A percentile compares a stretch with the other conserved stretches of the same genome.
phyloP scores from a whole-genome alignment of 2,329 filamentous ascomycete genomes.

The Colletotrichum shisoi region DNA sequence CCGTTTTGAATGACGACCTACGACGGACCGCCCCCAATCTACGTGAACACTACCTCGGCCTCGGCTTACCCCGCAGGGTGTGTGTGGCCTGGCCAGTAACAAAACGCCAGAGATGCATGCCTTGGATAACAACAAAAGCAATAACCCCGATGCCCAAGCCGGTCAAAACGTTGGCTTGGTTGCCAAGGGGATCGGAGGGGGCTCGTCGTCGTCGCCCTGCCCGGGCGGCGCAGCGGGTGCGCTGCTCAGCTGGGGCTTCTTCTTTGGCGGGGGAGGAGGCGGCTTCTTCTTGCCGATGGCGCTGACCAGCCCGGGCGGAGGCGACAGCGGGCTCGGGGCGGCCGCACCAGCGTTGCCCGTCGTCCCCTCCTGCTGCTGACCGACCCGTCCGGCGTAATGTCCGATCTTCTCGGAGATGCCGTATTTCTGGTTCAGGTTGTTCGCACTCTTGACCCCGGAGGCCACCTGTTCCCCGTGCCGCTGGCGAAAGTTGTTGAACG shows the following conservation, averaged over 20 bases:
- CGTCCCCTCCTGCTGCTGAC: constrained; percentile 21
- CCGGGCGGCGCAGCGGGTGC: constrained; percentile 30
- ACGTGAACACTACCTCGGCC: background rate
- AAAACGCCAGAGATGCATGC: constrained; percentile 35
- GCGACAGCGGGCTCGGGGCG: constrained; percentile 17
- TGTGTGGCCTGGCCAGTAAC: constrained; percentile 22
- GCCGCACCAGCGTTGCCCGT: background rate
- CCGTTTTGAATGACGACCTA: constrained; percentile 19
- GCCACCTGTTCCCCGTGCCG: constrained; percentile 73
- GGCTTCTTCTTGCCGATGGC: constrained; percentile 61
- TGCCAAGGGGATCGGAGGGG: constrained; percentile 62
- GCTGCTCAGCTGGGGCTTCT: constrained; percentile 54
- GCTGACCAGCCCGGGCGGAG: constrained; percentile 38
- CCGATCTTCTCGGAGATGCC: constrained; percentile 56
- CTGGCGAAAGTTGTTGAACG: constrained; percentile 73
- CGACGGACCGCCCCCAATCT: background rate
- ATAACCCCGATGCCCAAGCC: background rate
- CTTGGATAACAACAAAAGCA: background rate
- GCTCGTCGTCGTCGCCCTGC: constrained; percentile 46
- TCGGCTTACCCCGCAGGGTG: constrained; percentile 1
- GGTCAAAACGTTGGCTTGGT: constrained; percentile 58
- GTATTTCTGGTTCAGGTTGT: constrained; percentile 68
- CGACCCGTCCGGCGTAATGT: constrained; percentile 41
- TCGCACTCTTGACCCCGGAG: constrained; percentile 65
- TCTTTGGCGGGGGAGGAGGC: constrained; percentile 61